A percentile compares a stretch with the other conserved stretches of the same genome.
phyloP scores from a whole-genome alignment of 805 yeast genomes.

The Candida piceae region DNA sequence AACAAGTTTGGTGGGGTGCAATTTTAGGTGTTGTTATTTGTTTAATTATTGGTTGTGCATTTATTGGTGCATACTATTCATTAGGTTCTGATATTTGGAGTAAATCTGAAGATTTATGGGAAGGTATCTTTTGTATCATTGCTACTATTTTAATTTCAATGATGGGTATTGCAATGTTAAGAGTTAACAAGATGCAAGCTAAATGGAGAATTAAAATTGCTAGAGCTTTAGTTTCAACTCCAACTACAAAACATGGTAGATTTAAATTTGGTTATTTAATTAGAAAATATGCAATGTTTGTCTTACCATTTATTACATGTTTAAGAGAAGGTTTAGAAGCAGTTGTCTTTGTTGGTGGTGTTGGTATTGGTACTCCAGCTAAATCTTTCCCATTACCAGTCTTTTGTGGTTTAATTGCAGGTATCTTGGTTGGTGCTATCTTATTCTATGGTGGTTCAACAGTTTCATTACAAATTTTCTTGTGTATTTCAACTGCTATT shows the following conservation, averaged over 20 bases:
- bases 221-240: conserved; percentile 62
- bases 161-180: conserved; percentile 96
- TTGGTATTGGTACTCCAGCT: conserved; percentile 55
- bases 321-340: conserved; percentile 97
- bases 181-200: conserved; percentile 92
- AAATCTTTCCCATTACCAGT: conserved; percentile 91
- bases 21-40: conserved; percentile 69
- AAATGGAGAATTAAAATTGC: conserved; percentile 97
- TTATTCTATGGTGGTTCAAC: conserved; percentile 80
- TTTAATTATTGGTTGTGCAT: conserved; percentile 82
- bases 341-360: conserved; percentile 94
- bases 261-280: conserved; percentile 50
- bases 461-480: conserved; percentile 80
- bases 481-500: conserved; percentile 82
- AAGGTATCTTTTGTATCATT: conserved; percentile 87
- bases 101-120: conserved; percentile 90
- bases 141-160: conserved; percentile 84
- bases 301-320: conserved; percentile 85
- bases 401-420: conserved; percentile 77
- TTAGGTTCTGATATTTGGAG: conserved; percentile 82
- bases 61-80: conserved; percentile 88
- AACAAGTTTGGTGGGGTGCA: conserved; percentile 88
- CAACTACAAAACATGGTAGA: conserved; percentile 43
- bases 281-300: conserved; percentile 80
- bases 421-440: conserved; percentile 61